Base-by-base conservation (phyloP, 306 rosid species). In the Acacia confusa region DNA sequence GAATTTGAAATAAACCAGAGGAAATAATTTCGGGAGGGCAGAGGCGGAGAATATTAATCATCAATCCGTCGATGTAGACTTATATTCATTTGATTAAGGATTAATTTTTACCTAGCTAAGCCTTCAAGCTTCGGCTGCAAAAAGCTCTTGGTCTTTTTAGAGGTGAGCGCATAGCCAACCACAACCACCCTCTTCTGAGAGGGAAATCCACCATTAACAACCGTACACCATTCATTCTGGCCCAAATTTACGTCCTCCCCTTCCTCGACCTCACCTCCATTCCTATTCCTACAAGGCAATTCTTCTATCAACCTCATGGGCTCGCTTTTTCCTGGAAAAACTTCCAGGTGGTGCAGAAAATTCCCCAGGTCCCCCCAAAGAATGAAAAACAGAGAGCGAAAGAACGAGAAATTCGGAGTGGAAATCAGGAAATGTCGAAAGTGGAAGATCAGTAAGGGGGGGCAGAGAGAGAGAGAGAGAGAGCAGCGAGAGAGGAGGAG, bases 141-240 rank as follows among this genome's bases (percentile, higher is more conserved):
- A 65, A 94, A 94, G 84, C 98, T 94, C 96, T 94, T 89, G 48
- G 85, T 88, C 89, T 94, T 94, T 91, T 94, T 94, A 10, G 96
- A 91, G 78, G 98, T 94, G 36, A 94, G 98, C 74, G 98, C 98
- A 61, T 92, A 94, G 19, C 98, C 98, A 61, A 94, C 98, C 13
- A 94, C 92, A 72, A 87, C 85, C 20, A 77, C 38, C 74, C 88
- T 88, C 80, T 63, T 86, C 1, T 86, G 91, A 17, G 82, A 83
- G 61, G 88, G 77, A 70, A 87, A 79, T 13, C 85, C 86, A 12
- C 78, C 80, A 83, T 80, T 82, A 28, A 86, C 88, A 47, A 78
- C 79, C 6, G 84, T 77, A 80, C 86, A 79, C 80, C 88, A 85
- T 57, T 80, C 86, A 79, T 83, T 45, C 70, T 79, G 82, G 7